phyloP scores from a whole-genome alignment of 108 stramenopile genomes.

The Hondaea fermentalgiana region DNA sequence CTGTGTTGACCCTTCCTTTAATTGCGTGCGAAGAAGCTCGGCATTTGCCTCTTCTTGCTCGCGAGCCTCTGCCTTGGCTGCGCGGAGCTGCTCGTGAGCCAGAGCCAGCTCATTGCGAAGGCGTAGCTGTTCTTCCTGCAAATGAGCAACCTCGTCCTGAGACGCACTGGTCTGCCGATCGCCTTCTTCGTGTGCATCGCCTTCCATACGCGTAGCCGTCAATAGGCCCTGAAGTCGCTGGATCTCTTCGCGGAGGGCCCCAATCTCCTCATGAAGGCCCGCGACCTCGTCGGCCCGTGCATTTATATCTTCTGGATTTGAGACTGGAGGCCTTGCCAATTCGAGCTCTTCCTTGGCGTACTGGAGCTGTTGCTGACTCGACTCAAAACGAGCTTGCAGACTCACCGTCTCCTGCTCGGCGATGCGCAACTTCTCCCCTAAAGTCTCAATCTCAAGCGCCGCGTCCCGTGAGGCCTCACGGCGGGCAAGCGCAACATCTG shows the following conservation, averaged over 20 bases:
- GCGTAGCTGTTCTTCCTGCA: too few relatives aligned
- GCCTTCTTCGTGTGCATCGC: too few relatives aligned
- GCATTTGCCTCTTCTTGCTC: neutral
- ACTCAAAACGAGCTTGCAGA: neutral
- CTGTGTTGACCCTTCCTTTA: neutral
- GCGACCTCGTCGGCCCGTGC: too few relatives aligned
- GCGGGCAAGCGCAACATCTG: neutral
- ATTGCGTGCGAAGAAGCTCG: neutral
- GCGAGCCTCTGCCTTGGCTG: neutral
- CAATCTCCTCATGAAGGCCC: too few relatives aligned
- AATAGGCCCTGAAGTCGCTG: too few relatives aligned
- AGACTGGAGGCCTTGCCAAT: too few relatives aligned
- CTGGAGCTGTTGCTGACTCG: neutral
- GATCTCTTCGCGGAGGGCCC: too few relatives aligned
- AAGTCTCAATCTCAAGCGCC: neutral
- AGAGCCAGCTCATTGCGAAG: too few relatives aligned
- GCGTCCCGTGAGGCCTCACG: neutral
- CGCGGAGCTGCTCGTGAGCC: neutral
- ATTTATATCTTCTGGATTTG: too few relatives aligned
- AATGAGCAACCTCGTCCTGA: too few relatives aligned
- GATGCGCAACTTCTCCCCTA: neutral
- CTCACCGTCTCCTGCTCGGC: neutral
- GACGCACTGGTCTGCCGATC: too few relatives aligned
- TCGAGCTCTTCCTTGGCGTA: neutral
- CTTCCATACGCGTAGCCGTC: too few relatives aligned